Percentiles rank a stretch among this genome's conserved stretches.
phyloP scores from a whole-genome alignment of 2,329 filamentous ascomycete species.

The Onygenales sp. region DNA sequence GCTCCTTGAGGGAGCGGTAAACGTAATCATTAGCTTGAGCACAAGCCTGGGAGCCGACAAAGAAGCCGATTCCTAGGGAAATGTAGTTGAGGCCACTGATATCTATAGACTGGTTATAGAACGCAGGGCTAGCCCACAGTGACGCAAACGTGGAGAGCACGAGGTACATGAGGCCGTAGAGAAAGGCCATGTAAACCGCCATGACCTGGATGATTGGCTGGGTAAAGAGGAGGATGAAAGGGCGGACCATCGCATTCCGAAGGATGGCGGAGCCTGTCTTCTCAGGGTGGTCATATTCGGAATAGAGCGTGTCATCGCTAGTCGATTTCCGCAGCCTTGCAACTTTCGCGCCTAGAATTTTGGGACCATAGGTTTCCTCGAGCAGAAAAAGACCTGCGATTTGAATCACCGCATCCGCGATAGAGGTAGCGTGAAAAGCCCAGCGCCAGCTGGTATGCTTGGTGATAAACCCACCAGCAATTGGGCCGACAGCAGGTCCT shows the following conservation, averaged over 20 bases:
- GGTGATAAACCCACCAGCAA: constrained; percentile 56
- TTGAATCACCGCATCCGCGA: constrained; percentile 53
- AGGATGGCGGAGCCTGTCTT: constrained; percentile 21
- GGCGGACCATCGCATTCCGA: constrained; percentile 40
- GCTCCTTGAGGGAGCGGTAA: neutral
- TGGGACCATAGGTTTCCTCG: constrained; percentile 56
- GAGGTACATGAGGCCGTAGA: constrained; percentile 57
- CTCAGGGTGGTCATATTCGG: constrained; percentile 18
- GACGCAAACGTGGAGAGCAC: constrained; percentile 49
- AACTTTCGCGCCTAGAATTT: constrained; percentile 52
- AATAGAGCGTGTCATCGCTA: constrained; percentile 15
- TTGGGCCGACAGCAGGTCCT: constrained; percentile 56
- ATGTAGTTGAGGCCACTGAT: constrained; percentile 56
- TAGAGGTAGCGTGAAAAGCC: constrained; percentile 60
- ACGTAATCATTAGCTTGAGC: constrained; percentile 18
- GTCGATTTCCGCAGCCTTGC: constrained; percentile 30
- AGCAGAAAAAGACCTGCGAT: constrained; percentile 51
- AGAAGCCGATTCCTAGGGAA: constrained; percentile 54
- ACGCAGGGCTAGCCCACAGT: constrained; percentile 39
- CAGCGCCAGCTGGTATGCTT: constrained; percentile 59
- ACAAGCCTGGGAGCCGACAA: constrained; percentile 42
- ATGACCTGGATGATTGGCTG: constrained; percentile 52
- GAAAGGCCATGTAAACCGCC: constrained; percentile 46
- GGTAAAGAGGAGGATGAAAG: constrained; percentile 45
- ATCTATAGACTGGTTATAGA: constrained; percentile 47